phyloP scores from a whole-genome alignment of 2,329 filamentous ascomycete genomes.

The Thielaviopsis cerberus region DNA sequence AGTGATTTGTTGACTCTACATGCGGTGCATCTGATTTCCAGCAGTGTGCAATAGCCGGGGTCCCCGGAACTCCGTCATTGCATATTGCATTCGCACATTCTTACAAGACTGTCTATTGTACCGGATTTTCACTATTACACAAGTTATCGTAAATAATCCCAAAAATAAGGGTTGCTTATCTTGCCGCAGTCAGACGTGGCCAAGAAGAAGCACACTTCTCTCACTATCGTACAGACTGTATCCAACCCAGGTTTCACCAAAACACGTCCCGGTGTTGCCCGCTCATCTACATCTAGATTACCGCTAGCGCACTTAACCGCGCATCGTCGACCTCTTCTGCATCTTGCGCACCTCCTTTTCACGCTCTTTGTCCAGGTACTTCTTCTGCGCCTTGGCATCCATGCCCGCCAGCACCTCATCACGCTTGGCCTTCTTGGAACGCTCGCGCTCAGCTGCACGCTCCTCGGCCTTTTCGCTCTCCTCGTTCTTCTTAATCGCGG shows the following conservation, averaged over 20 bases:
- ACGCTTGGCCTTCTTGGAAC: slow-evolving; percentile 72
- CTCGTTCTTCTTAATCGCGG: slow-evolving; percentile 58
- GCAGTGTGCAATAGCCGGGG: too few species aligned
- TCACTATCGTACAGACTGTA: background rate
- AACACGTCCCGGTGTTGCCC: background rate
- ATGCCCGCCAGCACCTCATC: slow-evolving; percentile 62
- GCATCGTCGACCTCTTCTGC: slow-evolving; percentile 35
- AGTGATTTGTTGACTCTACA: too few species aligned
- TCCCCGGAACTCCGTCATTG: too few species aligned
- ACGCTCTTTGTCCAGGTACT: slow-evolving; percentile 63
- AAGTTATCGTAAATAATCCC: background rate
- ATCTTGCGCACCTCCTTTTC: slow-evolving; percentile 48
- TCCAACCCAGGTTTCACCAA: background rate
- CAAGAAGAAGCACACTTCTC: background rate
- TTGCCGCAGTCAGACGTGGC: background rate
- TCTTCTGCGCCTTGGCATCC: slow-evolving; percentile 69
- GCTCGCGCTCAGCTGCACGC: slow-evolving; percentile 50
- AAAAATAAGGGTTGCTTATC: background rate
- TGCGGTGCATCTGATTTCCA: too few species aligned
- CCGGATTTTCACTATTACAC: too few species aligned
- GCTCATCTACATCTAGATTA: background rate
- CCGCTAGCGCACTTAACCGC: slow-evolving; percentile 21
- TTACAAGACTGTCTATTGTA: background rate
- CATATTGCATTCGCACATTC: too few species aligned
- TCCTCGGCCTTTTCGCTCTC: slow-evolving; percentile 72